Evolutionary conservation across 257 asterid species (phyloP).

Genomic region (Cruciata laevipes): DNA sequence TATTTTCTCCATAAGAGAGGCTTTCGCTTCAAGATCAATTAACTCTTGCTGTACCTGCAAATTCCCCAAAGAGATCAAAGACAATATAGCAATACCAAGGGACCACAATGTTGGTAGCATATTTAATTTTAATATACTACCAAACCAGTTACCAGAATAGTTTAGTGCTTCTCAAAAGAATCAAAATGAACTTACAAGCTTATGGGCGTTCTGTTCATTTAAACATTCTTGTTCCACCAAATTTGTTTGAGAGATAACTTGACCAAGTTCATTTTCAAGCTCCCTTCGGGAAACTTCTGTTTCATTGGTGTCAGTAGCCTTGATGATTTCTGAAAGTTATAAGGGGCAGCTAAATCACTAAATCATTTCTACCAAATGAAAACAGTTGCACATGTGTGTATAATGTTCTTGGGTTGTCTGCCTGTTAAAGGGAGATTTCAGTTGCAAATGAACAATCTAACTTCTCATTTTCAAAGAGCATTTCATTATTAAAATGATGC

Average conservation of each 20-base stretch:
- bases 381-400: not conserved
- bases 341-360: not conserved
- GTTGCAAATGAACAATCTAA: not conserved
- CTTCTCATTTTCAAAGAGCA: not conserved
- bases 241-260: slow-evolving; percentile 31
- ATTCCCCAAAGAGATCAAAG: slow-evolving; percentile 17
- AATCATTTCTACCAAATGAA: not conserved
- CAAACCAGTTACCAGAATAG: not conserved
- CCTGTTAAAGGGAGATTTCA: not conserved
- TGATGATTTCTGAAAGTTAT: slow-evolving; percentile 26
- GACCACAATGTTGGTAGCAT: not conserved
- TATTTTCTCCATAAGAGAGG: slow-evolving; percentile 43
- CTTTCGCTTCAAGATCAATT: slow-evolving; percentile 42
- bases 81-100: not conserved
- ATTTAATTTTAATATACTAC: not conserved
- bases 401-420: not conserved
- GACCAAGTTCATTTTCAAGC: slow-evolving; percentile 41
- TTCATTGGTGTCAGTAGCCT: slow-evolving; percentile 24
- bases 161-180: slow-evolving; percentile 1
- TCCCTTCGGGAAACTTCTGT: slow-evolving; percentile 23
- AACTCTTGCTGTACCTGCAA: slow-evolving; percentile 59
- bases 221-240: slow-evolving; percentile 44
- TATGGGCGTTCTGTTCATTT: slow-evolving; percentile 41
- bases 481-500: slow-evolving; percentile 9
- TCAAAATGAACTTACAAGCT: slow-evolving; percentile 39